phyloP scores from a whole-genome alignment of 1,284 basidiomycete species.

The Kwoniella shivajii region DNA sequence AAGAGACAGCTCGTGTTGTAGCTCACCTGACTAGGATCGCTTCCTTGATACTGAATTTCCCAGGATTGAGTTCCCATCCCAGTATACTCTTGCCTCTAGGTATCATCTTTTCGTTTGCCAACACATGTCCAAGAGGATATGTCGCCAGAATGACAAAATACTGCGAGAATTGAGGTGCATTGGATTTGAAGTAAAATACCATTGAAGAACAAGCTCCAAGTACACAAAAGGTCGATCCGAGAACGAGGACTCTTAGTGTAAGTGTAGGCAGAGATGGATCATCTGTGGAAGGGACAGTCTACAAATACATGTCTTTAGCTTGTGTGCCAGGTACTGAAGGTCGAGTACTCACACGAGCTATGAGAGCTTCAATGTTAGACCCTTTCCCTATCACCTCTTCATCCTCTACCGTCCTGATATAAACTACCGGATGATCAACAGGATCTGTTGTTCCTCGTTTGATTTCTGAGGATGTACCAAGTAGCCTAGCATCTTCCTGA shows the following conservation, averaged over 20 bases:
- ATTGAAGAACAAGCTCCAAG: conserved; percentile 58
- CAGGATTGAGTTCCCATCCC: conserved; percentile 56
- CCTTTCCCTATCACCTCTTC: conserved; percentile 44
- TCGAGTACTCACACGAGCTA: conserved; percentile 44
- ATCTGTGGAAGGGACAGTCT: conserved; percentile 59
- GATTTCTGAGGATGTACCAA: conserved; percentile 5
- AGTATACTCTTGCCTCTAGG: conserved; percentile 31
- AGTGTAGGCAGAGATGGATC: conserved; percentile 59
- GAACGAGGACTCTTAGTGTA: conserved; percentile 58
- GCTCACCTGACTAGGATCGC: conserved; percentile 48
- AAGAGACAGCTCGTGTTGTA: background rate
- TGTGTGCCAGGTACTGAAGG: too few species aligned
- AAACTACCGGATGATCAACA: conserved; percentile 16
- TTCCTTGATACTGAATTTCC: conserved; percentile 57
- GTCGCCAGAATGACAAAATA: conserved; percentile 61
- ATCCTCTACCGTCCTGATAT: conserved; percentile 17
- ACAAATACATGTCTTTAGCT: background rate
- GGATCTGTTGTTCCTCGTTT: conserved; percentile 9
- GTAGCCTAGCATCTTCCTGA: conserved; percentile 10
- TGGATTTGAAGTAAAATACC: conserved; percentile 58
- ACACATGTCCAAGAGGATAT: conserved; percentile 55
- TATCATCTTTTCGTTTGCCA: conserved; percentile 47
- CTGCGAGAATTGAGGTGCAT: conserved; percentile 58
- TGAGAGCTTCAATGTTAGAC: conserved; percentile 40
- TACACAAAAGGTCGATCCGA: conserved; percentile 60